Evolutionary conservation across 768 basidiomycete genomes (phyloP), one percentile per base, ranked within the genome.

Genomic region (Xanthoconium purpureum): DNA sequence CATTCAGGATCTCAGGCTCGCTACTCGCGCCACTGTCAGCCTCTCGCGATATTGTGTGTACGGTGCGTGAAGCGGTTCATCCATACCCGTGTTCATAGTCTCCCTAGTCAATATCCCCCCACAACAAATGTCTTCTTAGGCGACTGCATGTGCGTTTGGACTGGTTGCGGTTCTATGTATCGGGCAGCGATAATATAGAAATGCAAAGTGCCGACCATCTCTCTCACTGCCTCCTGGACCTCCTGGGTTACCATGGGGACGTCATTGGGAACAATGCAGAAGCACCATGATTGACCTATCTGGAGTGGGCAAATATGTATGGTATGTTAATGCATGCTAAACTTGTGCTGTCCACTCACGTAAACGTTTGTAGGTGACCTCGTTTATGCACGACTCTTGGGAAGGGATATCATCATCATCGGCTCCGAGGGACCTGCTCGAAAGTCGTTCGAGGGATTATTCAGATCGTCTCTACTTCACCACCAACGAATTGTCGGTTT

Each of bases 401-500:
- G 13, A 11, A 38, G 14, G 6, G 37, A 38, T 2, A 6, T 38
- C 15, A 13, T 38, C 37, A 38, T 38, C 37, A 38, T 38, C 13
- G 14, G 14, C 6, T 38, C 37, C 37, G 6, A 38, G 14, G 14
- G 13, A 38, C 14, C 14, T 38, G 13, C 14, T 15, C 13, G 37
- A 38, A 13, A 6, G 14, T 13, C 13, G 14, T 38, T 75, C 77
- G 5, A 59, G 60, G 13, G 74, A 77, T 29, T 80, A 80, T 58
- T 80, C 80, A 12, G 79, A 78, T 61, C 75, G 81, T 13, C 81
- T 81, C 6, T 40, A 38, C 14, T 18, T 66, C 12, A 47, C 62
- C 15, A 56, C 47, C 9, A 46, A 12, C 3, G 44, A 56, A 0
- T 11, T 55, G 58, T 67, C 5, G 39, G 36, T 37, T n/a, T n/a